Evolutionary conservation across 2,329 filamentous ascomycete species (phyloP), one percentile per base, ranked within the genome.

Genomic region (Fusarium irregulare): DNA sequence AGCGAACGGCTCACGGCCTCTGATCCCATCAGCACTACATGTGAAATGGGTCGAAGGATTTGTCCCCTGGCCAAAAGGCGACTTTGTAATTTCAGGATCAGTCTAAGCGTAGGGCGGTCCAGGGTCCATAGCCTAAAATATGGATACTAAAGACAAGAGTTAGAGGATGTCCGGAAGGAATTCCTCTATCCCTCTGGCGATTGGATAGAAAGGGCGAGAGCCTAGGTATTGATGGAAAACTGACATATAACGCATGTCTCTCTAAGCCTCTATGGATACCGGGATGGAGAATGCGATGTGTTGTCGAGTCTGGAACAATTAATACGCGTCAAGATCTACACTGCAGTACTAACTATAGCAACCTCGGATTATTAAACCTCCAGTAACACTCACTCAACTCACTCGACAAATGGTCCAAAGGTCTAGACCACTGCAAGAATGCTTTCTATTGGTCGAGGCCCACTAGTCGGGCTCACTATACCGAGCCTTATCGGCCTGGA

Each of bases 91-190:
- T 62, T 68, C 51, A 68, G 66, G 50, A 50, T 56, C 50, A 56
- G 30, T 34, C 41, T 41, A 37, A 49, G 30, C 23, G 13, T 49
- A 48, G 41, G 61, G 55, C 20, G 42, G 18, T 20, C 48, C 48
- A 66, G 67, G 58, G 44, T 42, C 27, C 30, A 40, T 46, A 68
- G 67, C 45, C 67, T 68, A 71, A 68, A 68, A 56, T 51, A 57
- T 71, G 67, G 67, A 49, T 49, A 67, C 30, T 32, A 32, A 14
- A 32, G 30, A 32, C 14, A 16, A 32, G 30, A 32, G 14, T 32
- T 16, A 16, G 2, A 32, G 14, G 21, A 50, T 50, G 37, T 20
- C 30, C 14, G n/a, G 18, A 40, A 20, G 46, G 28, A 11, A 47
- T 37, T 23, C 32, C 11, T 27, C 20, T 44, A 21, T 16, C 20